Conservation (phyloP, 2,329 filamentous ascomycete genomes). For the Remersonia thermophila region DNA sequence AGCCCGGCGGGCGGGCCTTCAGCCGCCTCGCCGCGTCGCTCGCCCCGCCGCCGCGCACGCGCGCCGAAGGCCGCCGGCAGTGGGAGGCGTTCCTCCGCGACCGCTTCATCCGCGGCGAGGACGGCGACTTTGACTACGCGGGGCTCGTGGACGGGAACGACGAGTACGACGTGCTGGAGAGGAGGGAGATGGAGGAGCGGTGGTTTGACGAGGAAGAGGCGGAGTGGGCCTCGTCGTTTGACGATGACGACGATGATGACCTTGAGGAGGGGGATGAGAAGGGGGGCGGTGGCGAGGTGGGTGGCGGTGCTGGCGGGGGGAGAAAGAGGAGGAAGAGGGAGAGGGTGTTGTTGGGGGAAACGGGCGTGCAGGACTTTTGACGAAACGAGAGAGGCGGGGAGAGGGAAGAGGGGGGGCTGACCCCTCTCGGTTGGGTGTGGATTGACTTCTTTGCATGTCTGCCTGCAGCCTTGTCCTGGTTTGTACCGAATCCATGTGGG, state of each 20-base stretch:
- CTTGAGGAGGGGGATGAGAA: constrained; percentile 2
- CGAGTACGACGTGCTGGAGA: constrained; percentile 52
- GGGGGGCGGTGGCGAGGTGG: constrained; percentile 11
- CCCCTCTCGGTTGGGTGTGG: no score
- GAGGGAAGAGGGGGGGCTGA: not conserved
- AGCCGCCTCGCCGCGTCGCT: constrained; percentile 31
- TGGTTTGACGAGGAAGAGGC: constrained; percentile 76
- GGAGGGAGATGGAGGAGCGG: constrained; percentile 53
- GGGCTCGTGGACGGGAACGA: constrained; percentile 55
- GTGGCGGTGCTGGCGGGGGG: constrained; percentile 14
- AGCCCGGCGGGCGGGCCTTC: no score
- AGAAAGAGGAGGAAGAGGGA: constrained; percentile 5
- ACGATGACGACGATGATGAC: constrained; percentile 16
- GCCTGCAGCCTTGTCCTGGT: no score
- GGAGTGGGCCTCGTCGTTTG: constrained; percentile 42
- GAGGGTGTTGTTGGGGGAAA: constrained; percentile 40
- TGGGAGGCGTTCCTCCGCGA: constrained; percentile 64
- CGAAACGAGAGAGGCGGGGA: not conserved
- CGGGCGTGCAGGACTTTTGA: constrained; percentile 60
- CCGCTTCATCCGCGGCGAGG: constrained; percentile 62
- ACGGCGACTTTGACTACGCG: constrained; percentile 67
- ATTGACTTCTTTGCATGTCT: no score
- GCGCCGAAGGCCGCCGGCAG: constrained; percentile 52
- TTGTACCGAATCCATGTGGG: no score
- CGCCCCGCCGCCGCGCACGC: constrained; percentile 37